Evolutionary conservation across 2,329 filamentous ascomycete genomes (phyloP).

Genomic region (Fusarium musae): DNA sequence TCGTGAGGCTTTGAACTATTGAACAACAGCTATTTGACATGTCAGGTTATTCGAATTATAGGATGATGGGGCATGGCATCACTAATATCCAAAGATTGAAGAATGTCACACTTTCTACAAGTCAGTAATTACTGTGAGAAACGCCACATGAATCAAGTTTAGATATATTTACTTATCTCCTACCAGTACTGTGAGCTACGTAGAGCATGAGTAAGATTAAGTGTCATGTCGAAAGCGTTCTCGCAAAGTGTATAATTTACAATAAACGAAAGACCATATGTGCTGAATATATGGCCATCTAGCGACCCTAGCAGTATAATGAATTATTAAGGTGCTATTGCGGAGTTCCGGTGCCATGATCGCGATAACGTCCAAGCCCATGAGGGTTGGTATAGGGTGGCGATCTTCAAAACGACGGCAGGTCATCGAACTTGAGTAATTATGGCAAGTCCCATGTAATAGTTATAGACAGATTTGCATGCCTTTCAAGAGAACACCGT

Average conservation of each 20-base stretch:
- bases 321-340: not conserved
- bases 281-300: not conserved
- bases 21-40: not conserved
- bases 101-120: not conserved
- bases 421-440: not conserved
- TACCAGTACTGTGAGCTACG: not conserved
- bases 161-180: not conserved
- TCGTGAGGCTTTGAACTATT: not conserved
- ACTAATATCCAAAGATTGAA: not conserved
- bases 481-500: fast-evolving
- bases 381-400: not conserved
- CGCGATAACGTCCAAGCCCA: not conserved
- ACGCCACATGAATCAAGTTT: not conserved
- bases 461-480: not conserved
- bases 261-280: not conserved
- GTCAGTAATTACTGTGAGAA: not conserved
- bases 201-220: not conserved
- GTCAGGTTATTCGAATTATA: not conserved
- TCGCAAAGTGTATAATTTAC: not conserved
- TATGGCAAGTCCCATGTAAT: not conserved
- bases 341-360: not conserved
- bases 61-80: not conserved
- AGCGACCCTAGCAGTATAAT: not conserved
- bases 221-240: not conserved
- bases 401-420: not conserved